Percentiles rank a stretch among this genome's conserved stretches.
Evolutionary conservation across 2,329 filamentous ascomycete genomes (phyloP).

Genomic region (Trichophyton schoenleinii): DNA sequence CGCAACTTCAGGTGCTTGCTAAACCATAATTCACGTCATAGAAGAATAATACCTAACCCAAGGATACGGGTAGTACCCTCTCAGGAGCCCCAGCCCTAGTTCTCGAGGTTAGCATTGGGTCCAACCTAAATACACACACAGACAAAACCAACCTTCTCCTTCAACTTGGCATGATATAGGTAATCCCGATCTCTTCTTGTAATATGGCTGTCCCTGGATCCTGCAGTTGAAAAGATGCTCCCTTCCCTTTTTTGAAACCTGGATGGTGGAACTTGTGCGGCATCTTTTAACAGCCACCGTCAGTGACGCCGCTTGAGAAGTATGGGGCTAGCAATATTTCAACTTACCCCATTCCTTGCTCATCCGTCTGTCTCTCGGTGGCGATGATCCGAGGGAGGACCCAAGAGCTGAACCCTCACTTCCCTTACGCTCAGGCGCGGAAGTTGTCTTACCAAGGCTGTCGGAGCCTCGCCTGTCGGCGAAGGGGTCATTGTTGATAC

Average conservation of each 20-base stretch:
- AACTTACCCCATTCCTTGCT: slow-evolving; percentile 25
- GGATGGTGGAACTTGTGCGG: slow-evolving; percentile 53
- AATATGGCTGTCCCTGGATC: slow-evolving; percentile 52
- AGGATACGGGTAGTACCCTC: neutral
- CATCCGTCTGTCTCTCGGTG: slow-evolving; percentile 21
- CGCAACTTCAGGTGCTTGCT: neutral
- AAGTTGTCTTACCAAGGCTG: neutral
- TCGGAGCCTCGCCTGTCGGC: neutral
- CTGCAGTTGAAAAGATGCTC: slow-evolving; percentile 54
- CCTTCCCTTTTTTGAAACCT: slow-evolving; percentile 59
- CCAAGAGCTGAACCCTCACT: neutral
- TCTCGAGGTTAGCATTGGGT: neutral
- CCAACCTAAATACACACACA: neutral
- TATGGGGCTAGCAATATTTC: neutral
- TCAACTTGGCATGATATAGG: slow-evolving; percentile 44
- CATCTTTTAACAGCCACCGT: slow-evolving; percentile 32
- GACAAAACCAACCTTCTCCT: slow-evolving; percentile 26
- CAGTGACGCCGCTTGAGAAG: neutral
- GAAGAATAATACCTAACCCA: neutral
- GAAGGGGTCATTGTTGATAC: neutral
- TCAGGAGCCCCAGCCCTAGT: neutral
- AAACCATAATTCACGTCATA: neutral
- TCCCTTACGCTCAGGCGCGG: neutral
- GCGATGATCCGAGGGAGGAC: neutral
- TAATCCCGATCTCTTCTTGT: slow-evolving; percentile 47